Conservation (phyloP, 2,329 filamentous ascomycete species). For the Verticillium klebahnii region DNA sequence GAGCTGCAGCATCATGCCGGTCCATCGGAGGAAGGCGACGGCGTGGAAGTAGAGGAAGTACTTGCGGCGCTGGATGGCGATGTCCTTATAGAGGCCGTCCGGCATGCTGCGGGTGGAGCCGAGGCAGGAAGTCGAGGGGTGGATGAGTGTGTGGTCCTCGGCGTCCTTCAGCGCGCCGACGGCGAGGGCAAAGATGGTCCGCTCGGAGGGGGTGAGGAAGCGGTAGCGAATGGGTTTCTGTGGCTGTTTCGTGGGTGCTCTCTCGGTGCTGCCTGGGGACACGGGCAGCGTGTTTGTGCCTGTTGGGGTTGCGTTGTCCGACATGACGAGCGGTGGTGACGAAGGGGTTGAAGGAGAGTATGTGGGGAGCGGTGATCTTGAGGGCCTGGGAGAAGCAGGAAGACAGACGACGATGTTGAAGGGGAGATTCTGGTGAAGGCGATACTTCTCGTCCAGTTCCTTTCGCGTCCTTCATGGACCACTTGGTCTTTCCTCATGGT, state of each 20-base stretch:
- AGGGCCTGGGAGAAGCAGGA: not conserved
- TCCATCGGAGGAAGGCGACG: slow-evolving; percentile 37
- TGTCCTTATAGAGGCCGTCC: slow-evolving; percentile 43
- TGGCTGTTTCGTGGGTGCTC: not conserved
- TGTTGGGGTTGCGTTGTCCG: not conserved
- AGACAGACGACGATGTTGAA: not conserved
- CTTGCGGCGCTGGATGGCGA: slow-evolving; percentile 38
- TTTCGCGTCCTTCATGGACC: not conserved
- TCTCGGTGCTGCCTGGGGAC: not conserved
- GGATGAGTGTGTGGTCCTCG: slow-evolving; percentile 36
- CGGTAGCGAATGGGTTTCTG: slow-evolving; percentile 22
- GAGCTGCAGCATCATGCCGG: slow-evolving; percentile 43
- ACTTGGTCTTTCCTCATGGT: not conserved
- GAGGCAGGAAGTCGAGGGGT: slow-evolving; percentile 27
- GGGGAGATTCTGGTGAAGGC: not conserved
- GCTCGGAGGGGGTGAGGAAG: slow-evolving; percentile 38
- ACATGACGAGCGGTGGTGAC: not conserved
- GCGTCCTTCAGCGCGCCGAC: slow-evolving; percentile 40
- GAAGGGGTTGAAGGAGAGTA: not conserved
- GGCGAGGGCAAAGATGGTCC: slow-evolving; percentile 41
- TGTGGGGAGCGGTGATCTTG: not conserved
- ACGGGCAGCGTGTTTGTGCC: not conserved
- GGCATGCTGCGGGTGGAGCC: slow-evolving; percentile 45
- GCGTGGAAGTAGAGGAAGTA: slow-evolving; percentile 39
- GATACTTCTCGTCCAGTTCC: not conserved